phyloP scores from a whole-genome alignment of 192 early-diverging fungal species.

The Helicostylum pulchrum region DNA sequence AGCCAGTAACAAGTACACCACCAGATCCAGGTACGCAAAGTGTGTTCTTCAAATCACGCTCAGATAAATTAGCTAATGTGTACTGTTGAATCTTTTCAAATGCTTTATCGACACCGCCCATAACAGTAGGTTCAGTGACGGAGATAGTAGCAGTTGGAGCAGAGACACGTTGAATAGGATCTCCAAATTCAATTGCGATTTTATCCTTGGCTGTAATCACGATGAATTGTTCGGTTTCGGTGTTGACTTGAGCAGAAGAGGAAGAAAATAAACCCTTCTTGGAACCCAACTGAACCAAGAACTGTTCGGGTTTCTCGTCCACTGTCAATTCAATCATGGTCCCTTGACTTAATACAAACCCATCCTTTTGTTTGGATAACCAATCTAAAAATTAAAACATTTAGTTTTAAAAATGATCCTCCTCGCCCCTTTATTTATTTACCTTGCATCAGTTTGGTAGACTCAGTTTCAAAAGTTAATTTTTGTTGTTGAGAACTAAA shows the following conservation, averaged over 20 bases:
- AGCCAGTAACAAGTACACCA: conserved; percentile 66
- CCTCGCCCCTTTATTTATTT: not conserved
- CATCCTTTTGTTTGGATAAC: conserved; percentile 1
- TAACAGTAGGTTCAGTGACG: conserved; percentile 20
- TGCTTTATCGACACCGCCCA: conserved; percentile 45
- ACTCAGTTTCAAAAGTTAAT: conserved; percentile 3
- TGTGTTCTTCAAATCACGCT: conserved; percentile 37
- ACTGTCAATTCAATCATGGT: conserved; percentile 30
- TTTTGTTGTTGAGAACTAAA: conserved; percentile 18
- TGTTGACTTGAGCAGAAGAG: not conserved
- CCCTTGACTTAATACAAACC: conserved; percentile 44
- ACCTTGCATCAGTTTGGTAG: conserved; percentile 19
- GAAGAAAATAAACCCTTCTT: conserved; percentile 29
- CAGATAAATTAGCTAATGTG: conserved; percentile 38
- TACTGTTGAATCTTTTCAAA: conserved; percentile 40
- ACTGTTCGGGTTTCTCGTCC: conserved; percentile 19
- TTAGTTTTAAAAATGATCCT: not conserved
- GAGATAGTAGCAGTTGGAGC: conserved; percentile 10
- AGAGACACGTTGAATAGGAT: conserved; percentile 7
- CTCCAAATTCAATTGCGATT: conserved; percentile 1
- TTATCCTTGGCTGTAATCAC: not conserved
- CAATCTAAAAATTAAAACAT: conserved; percentile 9
- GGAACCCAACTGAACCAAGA: conserved; percentile 39
- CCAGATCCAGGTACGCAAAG: conserved; percentile 37
- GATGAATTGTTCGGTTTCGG: conserved; percentile 7